Base-by-base conservation (phyloP, 495 filamentous ascomycete genomes). In the Penicillium bovifimosum region DNA sequence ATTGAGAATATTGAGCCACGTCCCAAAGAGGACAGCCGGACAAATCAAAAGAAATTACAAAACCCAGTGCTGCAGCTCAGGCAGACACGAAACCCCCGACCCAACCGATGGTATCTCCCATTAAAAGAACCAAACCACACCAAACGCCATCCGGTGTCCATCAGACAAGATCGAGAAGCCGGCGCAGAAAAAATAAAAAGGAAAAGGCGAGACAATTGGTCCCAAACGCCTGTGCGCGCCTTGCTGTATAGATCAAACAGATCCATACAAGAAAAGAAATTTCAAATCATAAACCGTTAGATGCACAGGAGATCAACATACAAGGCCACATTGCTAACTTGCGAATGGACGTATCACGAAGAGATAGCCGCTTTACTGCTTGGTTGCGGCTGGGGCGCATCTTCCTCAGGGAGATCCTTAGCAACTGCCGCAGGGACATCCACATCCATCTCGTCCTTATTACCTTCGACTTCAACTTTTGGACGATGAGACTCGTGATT, bases 81-180 rank as follows among this genome's bases (percentile, higher is more conserved):
- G 27, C 45, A 55, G 35, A 32, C 47, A 58, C 17, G 43, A 44
- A 55, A 49, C 58, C 61, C 61, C 44, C 57, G 40, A 49, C 56
- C 63, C 55, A 61, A 56, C 51, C 40, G 38, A 55, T 61, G 64
- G 63, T 68, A 67, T 71, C 65, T 66, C 62, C 61, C 63, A 48
- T 62, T 63, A 60, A 67, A 56, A 57, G 11, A 43, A 59, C 61
- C 47, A 51, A 39, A 20, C 39, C 67, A 59, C 67, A 61, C 69
- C 67, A 45, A 65, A 71, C 70, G 64, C 68, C 70, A 47, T 59
- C 50, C 47, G 48, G 56, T 56, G 58, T 51, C 43, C 42, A 47
- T 27, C 40, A 39, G 18, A 58, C 18, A 55, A 54, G 44, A 24
- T 24, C 20, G 20, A 24, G 20, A 24, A 24, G 20, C 20, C 20